A percentile compares a stretch with the other conserved stretches of the same genome.
Conservation (phyloP, 2,329 filamentous ascomycete genomes). For the Colletotrichum tropicale region DNA sequence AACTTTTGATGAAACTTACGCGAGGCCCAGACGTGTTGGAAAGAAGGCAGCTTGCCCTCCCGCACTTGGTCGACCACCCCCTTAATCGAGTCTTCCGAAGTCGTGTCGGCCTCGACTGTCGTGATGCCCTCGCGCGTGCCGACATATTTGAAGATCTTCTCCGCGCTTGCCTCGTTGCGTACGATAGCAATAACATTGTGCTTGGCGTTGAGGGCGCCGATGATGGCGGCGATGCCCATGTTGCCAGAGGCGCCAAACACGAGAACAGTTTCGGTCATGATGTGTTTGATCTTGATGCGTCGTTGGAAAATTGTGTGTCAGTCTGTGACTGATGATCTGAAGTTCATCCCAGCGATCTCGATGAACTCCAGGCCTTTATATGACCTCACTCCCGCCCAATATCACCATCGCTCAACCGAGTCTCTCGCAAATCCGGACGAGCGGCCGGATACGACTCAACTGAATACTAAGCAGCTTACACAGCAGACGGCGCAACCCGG, state of each 20-base stretch:
- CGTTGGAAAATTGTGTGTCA: not conserved
- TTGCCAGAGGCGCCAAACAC: slow-evolving; percentile 44
- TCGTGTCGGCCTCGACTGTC: slow-evolving; percentile 34
- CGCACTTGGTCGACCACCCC: slow-evolving; percentile 35
- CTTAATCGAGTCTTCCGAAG: slow-evolving; percentile 32
- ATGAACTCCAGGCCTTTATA: not conserved
- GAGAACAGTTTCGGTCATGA: slow-evolving; percentile 34
- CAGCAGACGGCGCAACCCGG: not conserved
- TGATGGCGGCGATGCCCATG: slow-evolving; percentile 37
- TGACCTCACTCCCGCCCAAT: not conserved
- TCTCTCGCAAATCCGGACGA: not conserved
- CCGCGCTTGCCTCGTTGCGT: slow-evolving; percentile 35
- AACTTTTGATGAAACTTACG: slow-evolving; percentile 24
- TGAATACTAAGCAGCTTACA: not conserved
- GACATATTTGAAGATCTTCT: slow-evolving; percentile 35
- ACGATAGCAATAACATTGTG: slow-evolving; percentile 40
- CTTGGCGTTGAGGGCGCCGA: slow-evolving; percentile 29
- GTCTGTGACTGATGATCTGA: not conserved
- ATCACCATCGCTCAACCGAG: not conserved
- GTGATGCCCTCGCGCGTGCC: slow-evolving; percentile 33
- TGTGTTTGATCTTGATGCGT: not conserved
- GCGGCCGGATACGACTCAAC: not conserved
- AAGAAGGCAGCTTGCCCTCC: slow-evolving; percentile 35
- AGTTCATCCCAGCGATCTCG: not conserved
- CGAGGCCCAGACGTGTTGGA: slow-evolving; percentile 40